phyloP scores from a whole-genome alignment of 352 stramenopile genomes.

The Aphanomyces astaci region DNA sequence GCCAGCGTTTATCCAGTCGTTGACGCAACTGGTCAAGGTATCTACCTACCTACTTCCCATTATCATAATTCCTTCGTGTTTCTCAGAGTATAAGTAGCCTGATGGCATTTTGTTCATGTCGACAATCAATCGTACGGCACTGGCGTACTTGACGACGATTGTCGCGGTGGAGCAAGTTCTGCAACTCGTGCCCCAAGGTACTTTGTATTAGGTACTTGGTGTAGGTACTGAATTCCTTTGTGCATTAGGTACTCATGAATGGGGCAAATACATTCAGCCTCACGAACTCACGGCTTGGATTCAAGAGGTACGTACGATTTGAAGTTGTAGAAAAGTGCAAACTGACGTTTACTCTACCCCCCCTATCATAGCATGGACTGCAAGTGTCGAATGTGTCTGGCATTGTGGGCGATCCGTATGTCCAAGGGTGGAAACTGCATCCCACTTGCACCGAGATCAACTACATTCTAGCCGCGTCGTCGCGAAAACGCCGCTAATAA shows the following conservation, averaged over 20 bases:
- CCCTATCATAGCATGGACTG: constrained; percentile 28
- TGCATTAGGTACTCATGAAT: constrained; percentile 62
- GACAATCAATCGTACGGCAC: constrained; percentile 72
- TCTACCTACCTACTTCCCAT: no score
- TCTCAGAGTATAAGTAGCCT: constrained; percentile 30
- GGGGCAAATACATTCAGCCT: constrained; percentile 76
- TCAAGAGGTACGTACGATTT: constrained; percentile 30
- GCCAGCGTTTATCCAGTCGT: constrained; percentile 53
- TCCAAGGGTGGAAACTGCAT: constrained; percentile 63
- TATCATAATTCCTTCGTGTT: not conserved
- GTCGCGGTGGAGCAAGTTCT: constrained; percentile 71
- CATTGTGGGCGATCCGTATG: constrained; percentile 70
- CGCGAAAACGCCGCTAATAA: constrained; percentile 38
- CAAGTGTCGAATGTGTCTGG: constrained; percentile 59
- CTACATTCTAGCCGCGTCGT: constrained; percentile 68
- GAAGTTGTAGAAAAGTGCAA: not conserved
- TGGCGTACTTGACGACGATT: constrained; percentile 60
- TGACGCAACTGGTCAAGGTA: constrained; percentile 76
- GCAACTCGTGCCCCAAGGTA: constrained; percentile 56
- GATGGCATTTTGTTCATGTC: constrained; percentile 75
- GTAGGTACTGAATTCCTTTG: not conserved
- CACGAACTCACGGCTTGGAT: constrained; percentile 52
- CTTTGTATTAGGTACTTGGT: no score
- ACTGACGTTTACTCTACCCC: no score
- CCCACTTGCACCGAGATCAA: constrained; percentile 69